Evolutionary conservation across 2,329 filamentous ascomycete genomes (phyloP).

Genomic region (Apiospora marii): DNA sequence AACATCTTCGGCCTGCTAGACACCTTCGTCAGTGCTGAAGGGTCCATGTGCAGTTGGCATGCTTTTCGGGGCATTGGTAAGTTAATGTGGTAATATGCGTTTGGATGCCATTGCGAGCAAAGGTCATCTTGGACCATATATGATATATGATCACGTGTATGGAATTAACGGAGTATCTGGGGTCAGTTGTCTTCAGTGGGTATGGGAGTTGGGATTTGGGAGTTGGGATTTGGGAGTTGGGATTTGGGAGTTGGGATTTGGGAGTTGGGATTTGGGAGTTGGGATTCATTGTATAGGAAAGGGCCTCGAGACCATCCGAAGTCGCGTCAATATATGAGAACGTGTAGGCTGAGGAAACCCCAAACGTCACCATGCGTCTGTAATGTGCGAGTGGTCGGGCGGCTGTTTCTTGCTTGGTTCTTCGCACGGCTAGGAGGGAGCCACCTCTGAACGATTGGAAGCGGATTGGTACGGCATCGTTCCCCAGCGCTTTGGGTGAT

Average conservation of each 20-base stretch:
- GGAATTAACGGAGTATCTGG: slow-evolving; percentile 1
- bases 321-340: not conserved
- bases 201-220: not conserved
- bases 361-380: not conserved
- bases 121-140: slow-evolving; percentile 3
- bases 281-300: not conserved
- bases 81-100: not conserved
- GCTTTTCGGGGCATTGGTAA: not conserved
- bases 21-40: not conserved
- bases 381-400: not conserved
- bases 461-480: not conserved
- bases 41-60: not conserved
- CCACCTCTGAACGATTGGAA: not conserved
- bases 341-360: not conserved
- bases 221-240: not conserved
- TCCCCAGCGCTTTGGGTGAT: not conserved
- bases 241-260: not conserved
- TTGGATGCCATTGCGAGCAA: not conserved
- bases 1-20: not conserved
- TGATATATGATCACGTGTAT: slow-evolving; percentile 19
- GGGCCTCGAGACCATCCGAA: not conserved
- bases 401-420: not conserved
- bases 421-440: not conserved
- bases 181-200: not conserved
- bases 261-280: not conserved